Evolutionary conservation across 805 yeast genomes (phyloP).

Genomic region (Cyberlindnera samutprakarnensis): DNA sequence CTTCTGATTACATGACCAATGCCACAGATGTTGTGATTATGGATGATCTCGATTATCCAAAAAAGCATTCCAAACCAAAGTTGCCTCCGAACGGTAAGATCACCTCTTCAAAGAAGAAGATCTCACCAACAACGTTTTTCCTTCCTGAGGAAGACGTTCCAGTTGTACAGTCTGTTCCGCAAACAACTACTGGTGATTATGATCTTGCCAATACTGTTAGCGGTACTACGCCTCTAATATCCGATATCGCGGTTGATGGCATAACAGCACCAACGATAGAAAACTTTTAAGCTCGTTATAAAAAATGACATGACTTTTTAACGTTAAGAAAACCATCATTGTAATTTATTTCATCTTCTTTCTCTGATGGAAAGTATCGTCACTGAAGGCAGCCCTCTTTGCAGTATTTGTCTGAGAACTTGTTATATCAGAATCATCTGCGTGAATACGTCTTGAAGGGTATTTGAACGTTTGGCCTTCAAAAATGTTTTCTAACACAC

Average conservation of each 20-base stretch:
- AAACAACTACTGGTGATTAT: too few species aligned
- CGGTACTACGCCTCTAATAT: too few species aligned
- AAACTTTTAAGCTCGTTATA: too few species aligned
- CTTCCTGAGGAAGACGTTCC: too few species aligned
- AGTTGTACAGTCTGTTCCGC: too few species aligned
- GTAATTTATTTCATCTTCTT: constrained; percentile 22
- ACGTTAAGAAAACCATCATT: too few species aligned
- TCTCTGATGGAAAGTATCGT: constrained; percentile 17
- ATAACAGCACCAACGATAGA: too few species aligned
- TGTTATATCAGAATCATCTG: constrained; percentile 77
- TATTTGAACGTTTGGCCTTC: constrained; percentile 66
- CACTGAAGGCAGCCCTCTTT: constrained; percentile 17
- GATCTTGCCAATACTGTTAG: too few species aligned
- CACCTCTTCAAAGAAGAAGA: constrained; percentile 57
- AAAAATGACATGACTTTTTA: too few species aligned
- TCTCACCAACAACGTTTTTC: constrained; percentile 46
- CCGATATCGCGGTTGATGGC: too few species aligned
- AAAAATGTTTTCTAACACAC: constrained; percentile 70
- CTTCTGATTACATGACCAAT: constrained; percentile 22
- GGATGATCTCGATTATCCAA: constrained; percentile 83
- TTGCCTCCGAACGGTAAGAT: constrained; percentile 90
- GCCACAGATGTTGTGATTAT: constrained; percentile 41
- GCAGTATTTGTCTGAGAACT: constrained; percentile 25
- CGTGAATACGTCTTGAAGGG: constrained; percentile 80
- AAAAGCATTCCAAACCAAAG: constrained; percentile 66